Base-by-base conservation (phyloP, 306 rosid genomes). In the Cucurbita argyrosperma region DNA sequence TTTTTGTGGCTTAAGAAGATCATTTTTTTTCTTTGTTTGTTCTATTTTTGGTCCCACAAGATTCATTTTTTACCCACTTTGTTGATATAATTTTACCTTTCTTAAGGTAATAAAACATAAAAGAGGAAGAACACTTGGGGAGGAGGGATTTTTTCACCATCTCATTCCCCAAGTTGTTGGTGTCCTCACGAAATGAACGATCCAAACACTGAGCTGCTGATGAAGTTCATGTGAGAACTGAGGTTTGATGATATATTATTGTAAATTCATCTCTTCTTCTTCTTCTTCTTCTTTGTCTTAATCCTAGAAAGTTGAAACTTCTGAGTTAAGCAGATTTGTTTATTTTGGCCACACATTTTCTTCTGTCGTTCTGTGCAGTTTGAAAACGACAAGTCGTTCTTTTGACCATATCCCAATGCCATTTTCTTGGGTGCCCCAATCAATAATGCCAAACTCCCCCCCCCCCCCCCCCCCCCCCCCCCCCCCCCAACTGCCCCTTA, bases 91-190 rank as follows among this genome's bases (percentile, higher is more conserved):
- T 42, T 66, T 66, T 26, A 42, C 39, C 38, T 45, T 45, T 45
- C 12, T 50, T 16, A 49, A 70, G 74, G 74, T 70, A 70, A 70
- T 51, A 70, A 70, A 30, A 69, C 37, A 47, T 49, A 50, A 69
- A 69, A 30, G 35, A 30, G 35, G 43, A 30, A 58, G 74, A 26
- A 49, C 59, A 69, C 26, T 69, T 69, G 74, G 56, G 74, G 45
- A 49, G 16, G 57, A 49, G 16, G 57, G 54, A 49, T 49, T 69
- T 69, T 69, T 69, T 69, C 74, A 69, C 4, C 74, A 69, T 69
- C 74, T 69, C 30, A 30, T 67, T 67, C 19, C 72, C 72, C 55
- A 69, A 69, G 58, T 15, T 69, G 58, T 30, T 69, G 58, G 58
- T 69, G 56, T 15, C 74, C 43, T 43, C 50, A 26, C 43, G 40